Evolutionary conservation across 176 grass and related monocot genomes (phyloP).

Genomic region (Avena eriantha): DNA sequence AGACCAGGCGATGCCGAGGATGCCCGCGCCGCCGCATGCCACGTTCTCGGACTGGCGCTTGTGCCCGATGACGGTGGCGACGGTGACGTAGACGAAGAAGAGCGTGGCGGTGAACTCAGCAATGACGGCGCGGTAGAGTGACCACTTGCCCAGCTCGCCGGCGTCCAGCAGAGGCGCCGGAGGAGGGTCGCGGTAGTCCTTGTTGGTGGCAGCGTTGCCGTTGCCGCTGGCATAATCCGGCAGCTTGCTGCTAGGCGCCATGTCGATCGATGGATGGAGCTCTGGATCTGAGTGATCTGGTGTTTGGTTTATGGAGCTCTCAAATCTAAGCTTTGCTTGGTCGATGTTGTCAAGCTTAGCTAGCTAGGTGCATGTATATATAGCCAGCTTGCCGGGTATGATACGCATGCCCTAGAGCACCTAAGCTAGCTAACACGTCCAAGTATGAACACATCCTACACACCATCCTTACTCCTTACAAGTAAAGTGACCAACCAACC

Average conservation of each 20-base stretch:
- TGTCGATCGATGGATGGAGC: not conserved
- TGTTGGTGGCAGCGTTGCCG: not conserved
- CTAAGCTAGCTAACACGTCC: too few species aligned
- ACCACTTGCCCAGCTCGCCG: conserved; percentile 46
- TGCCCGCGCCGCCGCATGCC: conserved; percentile 59
- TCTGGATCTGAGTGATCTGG: too few species aligned
- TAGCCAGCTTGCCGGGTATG: not conserved
- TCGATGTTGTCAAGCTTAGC: not conserved
- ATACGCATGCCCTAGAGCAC: not conserved
- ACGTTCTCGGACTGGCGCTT: too few species aligned
- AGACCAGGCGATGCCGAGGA: conserved; percentile 87
- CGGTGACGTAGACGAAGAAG: too few species aligned
- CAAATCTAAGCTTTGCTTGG: not conserved
- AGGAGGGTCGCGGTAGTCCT: conserved; percentile 47
- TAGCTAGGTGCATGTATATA: not conserved
- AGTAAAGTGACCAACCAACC: not conserved
- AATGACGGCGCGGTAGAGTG: conserved; percentile 46
- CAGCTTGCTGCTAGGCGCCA: conserved; percentile 11
- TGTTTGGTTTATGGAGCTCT: not conserved
- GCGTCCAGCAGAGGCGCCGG: conserved; percentile 25
- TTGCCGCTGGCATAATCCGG: not conserved
- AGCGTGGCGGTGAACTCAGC: conserved; percentile 29
- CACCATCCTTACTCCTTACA: not conserved
- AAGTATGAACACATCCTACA: not conserved
- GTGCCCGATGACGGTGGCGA: too few species aligned